These are phyloP conservation scores for Onygenales sp. DNA, from an alignment of 2,329 filamentous ascomycete species.

Conservation along the genomic window DNA sequence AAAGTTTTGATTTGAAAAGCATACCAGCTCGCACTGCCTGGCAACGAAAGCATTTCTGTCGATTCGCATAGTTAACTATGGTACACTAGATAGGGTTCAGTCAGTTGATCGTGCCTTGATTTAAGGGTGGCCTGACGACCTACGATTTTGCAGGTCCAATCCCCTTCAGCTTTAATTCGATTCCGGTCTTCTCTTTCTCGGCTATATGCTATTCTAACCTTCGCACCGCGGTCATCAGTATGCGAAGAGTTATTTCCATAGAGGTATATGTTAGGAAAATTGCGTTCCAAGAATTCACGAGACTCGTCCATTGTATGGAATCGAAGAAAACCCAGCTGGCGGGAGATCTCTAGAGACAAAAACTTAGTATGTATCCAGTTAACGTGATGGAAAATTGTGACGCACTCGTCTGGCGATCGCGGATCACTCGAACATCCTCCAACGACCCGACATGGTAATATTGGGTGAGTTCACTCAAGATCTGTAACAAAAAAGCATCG, in stretches of 20 bases:
- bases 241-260: constrained; percentile 32
- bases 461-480: constrained; percentile 45
- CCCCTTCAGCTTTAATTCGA: constrained; percentile 39
- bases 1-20: constrained; percentile 12
- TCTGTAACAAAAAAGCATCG: constrained; percentile 37
- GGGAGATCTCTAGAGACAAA: constrained; percentile 38
- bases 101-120: not conserved
- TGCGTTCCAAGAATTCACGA: constrained; percentile 43
- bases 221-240: constrained; percentile 32
- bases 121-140: constrained; percentile 5
- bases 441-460: constrained; percentile 43
- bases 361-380: constrained; percentile 12
- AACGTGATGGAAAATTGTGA: constrained; percentile 1
- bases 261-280: constrained; percentile 42
- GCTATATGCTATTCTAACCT: constrained; percentile 44
- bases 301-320: constrained; percentile 42
- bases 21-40: constrained; percentile 45
- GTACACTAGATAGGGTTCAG: constrained; percentile 35
- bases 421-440: constrained; percentile 49
- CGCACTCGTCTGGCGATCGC: constrained; percentile 48
- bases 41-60: constrained; percentile 50
- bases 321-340: constrained; percentile 48
- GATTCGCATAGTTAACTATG: constrained; percentile 48
- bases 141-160: constrained; percentile 49
- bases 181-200: constrained; percentile 44